Evolutionary conservation across 2,329 filamentous ascomycete species (phyloP), one percentile per base, ranked within the genome.

Genomic region (Alternaria triticina): DNA sequence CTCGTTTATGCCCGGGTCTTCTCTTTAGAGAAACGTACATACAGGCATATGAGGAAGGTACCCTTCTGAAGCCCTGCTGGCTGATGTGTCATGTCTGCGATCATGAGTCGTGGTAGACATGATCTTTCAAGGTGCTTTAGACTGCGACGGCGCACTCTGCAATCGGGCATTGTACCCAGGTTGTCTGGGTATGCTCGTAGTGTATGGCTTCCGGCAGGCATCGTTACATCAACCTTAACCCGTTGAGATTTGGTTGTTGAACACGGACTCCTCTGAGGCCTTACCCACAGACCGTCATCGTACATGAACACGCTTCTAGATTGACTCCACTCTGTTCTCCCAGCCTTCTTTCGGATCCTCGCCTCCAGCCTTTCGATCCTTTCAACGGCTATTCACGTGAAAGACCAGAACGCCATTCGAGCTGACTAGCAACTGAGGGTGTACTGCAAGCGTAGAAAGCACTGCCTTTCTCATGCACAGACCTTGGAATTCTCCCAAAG

Each of bases 221-320:
- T 40, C 28, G 33, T 52, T 40, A 23, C n/a, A 36, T 22, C 6
- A 22, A 17, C 11, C 49, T 52, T 15, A 36, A 36, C 5, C 36
- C 9, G 17, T 36, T 36, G 30, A 33, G 20, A 22, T 36, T 22
- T 52, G 17, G 30, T 52, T 13, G 49, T 12, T 52, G 30, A 22
- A 23, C 20, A 36, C 27, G 28, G 25, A 25, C 36, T 27, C 49
- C 22, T 28, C 27, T 25, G 27, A 30, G n/a, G 15, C 44, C 57
- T 46, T 50, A 54, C 40, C 57, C 40, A 54, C 47, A 59, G n/a
- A 23, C 30, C 22, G 57, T 33, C 57, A 59, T 59, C 25, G 57
- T 46, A 54, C 57, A 59, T 54, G 23, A 54, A 47, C 44, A 50
- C 22, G 28, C 49, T 54, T 54, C 49, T 54, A 47, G 49, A 52